phyloP scores from a whole-genome alignment of 148 eudicot species.

The Chenopodium suecicum region DNA sequence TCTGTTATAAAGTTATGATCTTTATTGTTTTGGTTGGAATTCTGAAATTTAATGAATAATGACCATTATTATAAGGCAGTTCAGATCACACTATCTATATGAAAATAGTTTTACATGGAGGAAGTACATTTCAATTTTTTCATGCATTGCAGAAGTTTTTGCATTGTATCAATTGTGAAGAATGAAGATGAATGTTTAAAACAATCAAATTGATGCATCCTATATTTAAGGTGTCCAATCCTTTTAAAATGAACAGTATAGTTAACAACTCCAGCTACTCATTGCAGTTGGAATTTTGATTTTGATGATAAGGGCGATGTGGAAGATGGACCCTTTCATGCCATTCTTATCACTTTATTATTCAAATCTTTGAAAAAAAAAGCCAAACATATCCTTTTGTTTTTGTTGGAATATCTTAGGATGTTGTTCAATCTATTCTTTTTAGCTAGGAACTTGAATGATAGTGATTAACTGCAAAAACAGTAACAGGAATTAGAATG shows the following conservation, averaged over 20 bases:
- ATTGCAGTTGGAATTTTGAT: background rate
- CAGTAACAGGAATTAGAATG: background rate
- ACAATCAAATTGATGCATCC: no score
- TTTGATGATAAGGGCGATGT: background rate
- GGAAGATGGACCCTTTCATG: background rate
- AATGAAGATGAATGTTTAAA: background rate
- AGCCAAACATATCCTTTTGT: background rate
- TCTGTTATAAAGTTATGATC: no score
- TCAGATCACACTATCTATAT: background rate
- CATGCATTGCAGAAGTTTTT: background rate
- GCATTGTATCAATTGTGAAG: background rate
- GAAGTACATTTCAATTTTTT: no score
- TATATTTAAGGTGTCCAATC: background rate
- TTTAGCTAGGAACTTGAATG: background rate
- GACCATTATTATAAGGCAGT: background rate
- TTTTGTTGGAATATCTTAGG: background rate
- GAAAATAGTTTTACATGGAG: no score
- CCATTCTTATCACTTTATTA: no score
- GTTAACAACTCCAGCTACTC: no score
- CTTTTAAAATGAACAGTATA: no score
- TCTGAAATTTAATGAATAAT: no score
- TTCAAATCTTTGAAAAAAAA: no score
- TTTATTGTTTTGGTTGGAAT: no score
- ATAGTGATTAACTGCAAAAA: background rate
- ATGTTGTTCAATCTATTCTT: background rate